Percentiles rank a stretch among this genome's conserved stretches.
These are phyloP conservation scores for Lachancea thermotolerans DNA, from an alignment of 805 yeast species.

Conservation along the genomic window DNA sequence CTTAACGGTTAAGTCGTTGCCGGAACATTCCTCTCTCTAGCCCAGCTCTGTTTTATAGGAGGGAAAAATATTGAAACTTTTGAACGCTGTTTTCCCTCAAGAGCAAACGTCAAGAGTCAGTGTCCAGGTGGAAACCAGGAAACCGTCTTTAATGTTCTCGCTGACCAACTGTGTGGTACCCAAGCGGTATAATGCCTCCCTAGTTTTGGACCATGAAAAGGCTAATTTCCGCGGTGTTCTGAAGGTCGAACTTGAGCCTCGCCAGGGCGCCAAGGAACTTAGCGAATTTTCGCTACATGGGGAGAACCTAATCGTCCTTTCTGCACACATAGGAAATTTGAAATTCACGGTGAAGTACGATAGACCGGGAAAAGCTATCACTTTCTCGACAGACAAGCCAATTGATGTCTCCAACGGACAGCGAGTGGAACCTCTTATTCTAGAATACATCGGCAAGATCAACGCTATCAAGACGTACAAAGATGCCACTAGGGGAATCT, in stretches of 20 bases:
- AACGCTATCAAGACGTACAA: conserved; percentile 43
- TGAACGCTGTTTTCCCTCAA: too few relatives aligned
- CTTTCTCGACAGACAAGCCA: conserved; percentile 8
- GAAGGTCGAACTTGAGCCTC: conserved; percentile 7
- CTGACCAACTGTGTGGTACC: conserved; percentile 28
- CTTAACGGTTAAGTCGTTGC: too few relatives aligned
- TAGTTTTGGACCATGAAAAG: conserved; percentile 38
- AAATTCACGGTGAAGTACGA: conserved; percentile 23
- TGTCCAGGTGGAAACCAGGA: too few relatives aligned
- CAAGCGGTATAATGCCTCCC: conserved; percentile 32
- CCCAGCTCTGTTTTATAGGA: too few relatives aligned
- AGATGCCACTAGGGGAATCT: conserved; percentile 58
- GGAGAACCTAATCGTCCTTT: conserved; percentile 31
- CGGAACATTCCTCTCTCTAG: too few relatives aligned
- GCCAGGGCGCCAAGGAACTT: conserved; percentile 4
- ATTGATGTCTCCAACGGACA: conserved; percentile 3
- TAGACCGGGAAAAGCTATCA: conserved; percentile 9
- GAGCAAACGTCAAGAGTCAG: too few relatives aligned
- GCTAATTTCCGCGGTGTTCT: conserved; percentile 41
- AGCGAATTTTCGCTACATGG: conserved; percentile 20
- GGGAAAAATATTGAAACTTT: too few relatives aligned
- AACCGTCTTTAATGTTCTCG: conserved; percentile 8
- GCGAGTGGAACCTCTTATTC: conserved; percentile 8
- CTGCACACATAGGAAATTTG: conserved; percentile 36
- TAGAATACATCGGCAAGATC: conserved; percentile 47